Base-by-base conservation (phyloP, 2,329 filamentous ascomycete genomes). In the Ceratocystis colombiana region DNA sequence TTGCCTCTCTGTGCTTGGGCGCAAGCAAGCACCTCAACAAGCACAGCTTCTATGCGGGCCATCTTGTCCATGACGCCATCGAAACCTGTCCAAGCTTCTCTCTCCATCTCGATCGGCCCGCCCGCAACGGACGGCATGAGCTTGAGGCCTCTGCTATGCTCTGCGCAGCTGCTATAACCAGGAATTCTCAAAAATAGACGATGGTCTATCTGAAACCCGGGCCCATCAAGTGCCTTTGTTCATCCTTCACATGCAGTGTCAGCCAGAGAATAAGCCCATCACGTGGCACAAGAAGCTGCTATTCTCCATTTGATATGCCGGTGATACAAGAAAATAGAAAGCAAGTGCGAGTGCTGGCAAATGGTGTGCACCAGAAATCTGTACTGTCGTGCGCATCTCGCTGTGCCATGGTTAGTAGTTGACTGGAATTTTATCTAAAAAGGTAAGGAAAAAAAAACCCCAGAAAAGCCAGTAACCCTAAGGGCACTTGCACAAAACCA, bases 251-350 rank as follows among this genome's bases (percentile, higher is more conserved):
- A 30, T 59, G 55, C 17, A 37, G 28, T 17, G 28, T 33, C 28
- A n/a, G n/a, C 28, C 28, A 22, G n/a, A n/a, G 8, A 1, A 33
- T 20, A 59, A 59, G 28, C 48, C 48, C 10, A 53, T 59, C 55
- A 8, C 28, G 28, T 59, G 25, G 28, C 30, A 59, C 55, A 59
- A n/a, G 30, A 28, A 15, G 15, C 55, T 5, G 28, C 1, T 37
- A 8, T 28, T 12, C 22, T 33, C 17, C 7, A 25, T 17, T 28
- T 37, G 15, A 22, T 7, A 22, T 53, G n/a, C 2, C n/a, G 7
- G 55, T 59, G 55, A 59, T 59, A 59, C 55, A 59, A 59, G n/a
- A 17, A 10, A 37, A 59, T 10, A 59, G 8, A 37, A 15, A 8
- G 5, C 55, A 33, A 30, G 28, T 10, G 25, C n/a, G 8, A 25